Percentiles rank a stretch among this genome's conserved stretches.
Evolutionary conservation across 176 grass and related monocot genomes (phyloP).

Genomic region (Echinochloa phyllopogon): DNA sequence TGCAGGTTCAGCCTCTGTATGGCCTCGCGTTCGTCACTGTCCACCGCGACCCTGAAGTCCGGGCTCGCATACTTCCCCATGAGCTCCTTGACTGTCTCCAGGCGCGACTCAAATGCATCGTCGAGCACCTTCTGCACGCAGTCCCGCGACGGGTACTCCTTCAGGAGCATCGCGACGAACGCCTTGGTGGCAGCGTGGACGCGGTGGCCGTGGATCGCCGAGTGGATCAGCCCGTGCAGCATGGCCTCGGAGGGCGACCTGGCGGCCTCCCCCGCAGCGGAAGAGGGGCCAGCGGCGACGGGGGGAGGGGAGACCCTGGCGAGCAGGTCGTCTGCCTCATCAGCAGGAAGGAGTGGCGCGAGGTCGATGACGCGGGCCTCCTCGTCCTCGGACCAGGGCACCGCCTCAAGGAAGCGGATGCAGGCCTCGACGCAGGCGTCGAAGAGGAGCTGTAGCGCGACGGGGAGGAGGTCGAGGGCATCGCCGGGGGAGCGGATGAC

Average conservation of each 20-base stretch:
- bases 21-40: constrained; percentile 81
- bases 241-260: constrained; percentile 55
- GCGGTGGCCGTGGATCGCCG: constrained; percentile 69
- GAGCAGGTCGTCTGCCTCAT: constrained; percentile 58
- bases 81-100: constrained; percentile 81
- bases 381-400: constrained; percentile 77
- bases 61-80: constrained; percentile 90
- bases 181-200: constrained; percentile 68
- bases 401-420: constrained; percentile 70
- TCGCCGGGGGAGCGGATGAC: constrained; percentile 50
- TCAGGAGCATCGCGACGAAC: constrained; percentile 86
- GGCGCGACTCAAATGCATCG: constrained; percentile 56
- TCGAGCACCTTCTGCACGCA: constrained; percentile 74
- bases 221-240: constrained; percentile 74
- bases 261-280: background rate
- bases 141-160: constrained; percentile 68
- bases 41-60: constrained; percentile 63
- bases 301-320: constrained; percentile 43
- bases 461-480: constrained; percentile 59
- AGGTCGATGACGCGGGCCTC: constrained; percentile 50
- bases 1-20: constrained; percentile 88
- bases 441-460: constrained; percentile 66
- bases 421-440: constrained; percentile 60
- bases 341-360: constrained; percentile 54
- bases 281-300: background rate